phyloP scores from a whole-genome alignment of 768 basidiomycete species.

The Agrocybe praecox region DNA sequence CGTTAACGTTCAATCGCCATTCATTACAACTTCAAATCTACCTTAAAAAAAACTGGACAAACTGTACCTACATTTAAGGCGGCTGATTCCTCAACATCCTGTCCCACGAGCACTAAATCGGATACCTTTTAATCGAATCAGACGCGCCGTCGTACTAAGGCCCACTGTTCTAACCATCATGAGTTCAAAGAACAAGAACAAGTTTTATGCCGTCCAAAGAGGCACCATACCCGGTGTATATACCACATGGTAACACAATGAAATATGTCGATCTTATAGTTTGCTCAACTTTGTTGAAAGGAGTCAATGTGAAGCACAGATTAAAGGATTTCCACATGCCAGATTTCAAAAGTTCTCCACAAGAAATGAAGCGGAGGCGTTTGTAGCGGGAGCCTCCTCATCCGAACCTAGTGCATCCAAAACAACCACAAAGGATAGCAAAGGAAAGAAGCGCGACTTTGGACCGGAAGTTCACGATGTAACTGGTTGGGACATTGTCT shows the following conservation, averaged over 20 bases:
- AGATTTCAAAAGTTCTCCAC: conserved; percentile 69
- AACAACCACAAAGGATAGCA: conserved; percentile 15
- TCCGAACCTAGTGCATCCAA: not conserved
- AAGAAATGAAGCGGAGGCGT: conserved; percentile 59
- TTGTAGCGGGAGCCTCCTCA: conserved; percentile 31
- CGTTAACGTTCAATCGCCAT: too few species aligned
- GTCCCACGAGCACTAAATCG: not conserved
- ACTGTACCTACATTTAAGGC: not conserved
- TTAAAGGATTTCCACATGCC: conserved; percentile 64
- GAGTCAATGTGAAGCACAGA: conserved; percentile 72
- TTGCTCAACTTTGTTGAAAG: conserved; percentile 37
- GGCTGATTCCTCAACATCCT: not conserved
- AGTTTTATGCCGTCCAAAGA: conserved; percentile 73
- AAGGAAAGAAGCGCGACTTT: conserved; percentile 35
- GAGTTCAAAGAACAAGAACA: conserved; percentile 36
- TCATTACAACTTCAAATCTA: too few species aligned
- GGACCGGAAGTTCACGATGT: conserved; percentile 31
- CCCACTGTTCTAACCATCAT: conserved; percentile 5
- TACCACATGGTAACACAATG: conserved; percentile 57
- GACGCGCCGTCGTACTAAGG: not conserved
- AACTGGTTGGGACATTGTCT: conserved; percentile 56
- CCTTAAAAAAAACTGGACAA: conserved; percentile 5
- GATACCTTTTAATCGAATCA: not conserved
- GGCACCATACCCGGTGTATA: conserved; percentile 72
- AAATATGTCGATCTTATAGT: not conserved